Evolutionary conservation across 192 early-diverging fungal species (phyloP).

Genomic region (Helicostylum pulchrum): DNA sequence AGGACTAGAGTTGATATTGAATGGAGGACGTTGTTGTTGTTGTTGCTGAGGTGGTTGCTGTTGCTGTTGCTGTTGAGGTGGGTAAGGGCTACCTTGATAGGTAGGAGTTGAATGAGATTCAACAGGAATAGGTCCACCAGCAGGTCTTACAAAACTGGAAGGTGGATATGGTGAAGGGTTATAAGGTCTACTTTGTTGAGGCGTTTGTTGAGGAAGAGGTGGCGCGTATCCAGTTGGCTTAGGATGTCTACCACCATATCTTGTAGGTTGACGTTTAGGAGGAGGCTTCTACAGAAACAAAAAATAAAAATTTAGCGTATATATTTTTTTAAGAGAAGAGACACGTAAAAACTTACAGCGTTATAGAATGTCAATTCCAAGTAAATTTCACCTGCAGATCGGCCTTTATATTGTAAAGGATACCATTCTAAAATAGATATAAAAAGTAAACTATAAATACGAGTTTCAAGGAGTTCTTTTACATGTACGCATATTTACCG

Average conservation of each 20-base stretch:
- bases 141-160: not conserved
- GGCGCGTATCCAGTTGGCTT: not conserved
- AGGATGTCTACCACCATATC: conserved; percentile 12
- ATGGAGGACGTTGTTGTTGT: conserved; percentile 1
- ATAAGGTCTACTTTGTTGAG: not conserved
- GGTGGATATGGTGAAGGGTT: not conserved
- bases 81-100: not conserved
- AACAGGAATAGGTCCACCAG: not conserved
- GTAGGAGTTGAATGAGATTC: conserved; percentile 4
- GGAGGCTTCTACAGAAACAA: conserved; percentile 18
- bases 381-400: conserved; percentile 47
- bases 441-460: not conserved
- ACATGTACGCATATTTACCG: conserved; percentile 31
- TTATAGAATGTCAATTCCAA: conserved; percentile 54
- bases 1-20: not conserved
- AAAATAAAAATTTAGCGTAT: not conserved
- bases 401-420: conserved; percentile 39
- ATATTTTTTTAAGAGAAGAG: too few species aligned
- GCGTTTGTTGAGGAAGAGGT: not conserved
- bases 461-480: not conserved
- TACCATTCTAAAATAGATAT: conserved; percentile 45
- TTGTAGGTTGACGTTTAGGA: conserved; percentile 27
- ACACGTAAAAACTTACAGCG: conserved; percentile 36
- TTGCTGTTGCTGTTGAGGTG: conserved; percentile 1
- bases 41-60: not conserved